Conservation (phyloP, 2,329 filamentous ascomycete genomes). For the Colletotrichum noveboracense region DNA sequence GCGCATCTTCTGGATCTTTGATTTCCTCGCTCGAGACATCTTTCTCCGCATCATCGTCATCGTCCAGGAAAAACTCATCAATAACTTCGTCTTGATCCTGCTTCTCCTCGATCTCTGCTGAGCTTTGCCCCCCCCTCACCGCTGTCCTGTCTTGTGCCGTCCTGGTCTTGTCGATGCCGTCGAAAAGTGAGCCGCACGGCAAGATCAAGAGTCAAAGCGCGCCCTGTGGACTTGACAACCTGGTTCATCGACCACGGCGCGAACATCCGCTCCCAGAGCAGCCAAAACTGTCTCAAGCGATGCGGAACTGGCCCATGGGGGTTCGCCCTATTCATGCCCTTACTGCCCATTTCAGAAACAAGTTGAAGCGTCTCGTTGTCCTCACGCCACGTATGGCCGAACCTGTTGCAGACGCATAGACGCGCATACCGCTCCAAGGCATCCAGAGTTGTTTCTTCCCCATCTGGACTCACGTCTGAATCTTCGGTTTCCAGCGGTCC, state of each 20-base stretch:
- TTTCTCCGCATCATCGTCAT: not conserved
- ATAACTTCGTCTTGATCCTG: not conserved
- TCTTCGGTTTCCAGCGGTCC: not conserved
- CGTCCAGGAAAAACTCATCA: not conserved
- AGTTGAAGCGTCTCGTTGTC: not conserved
- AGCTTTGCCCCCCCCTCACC: too few species aligned
- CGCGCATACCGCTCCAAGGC: not conserved
- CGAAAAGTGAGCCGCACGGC: not conserved
- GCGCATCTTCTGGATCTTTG: not conserved
- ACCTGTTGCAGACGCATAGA: not conserved
- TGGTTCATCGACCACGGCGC: conserved; percentile 1
- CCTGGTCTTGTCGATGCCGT: accelerated
- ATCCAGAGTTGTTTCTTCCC: not conserved
- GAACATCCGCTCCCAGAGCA: not conserved
- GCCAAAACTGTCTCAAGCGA: not conserved
- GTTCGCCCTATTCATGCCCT: not conserved
- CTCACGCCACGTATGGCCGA: not conserved
- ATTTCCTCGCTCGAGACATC: not conserved
- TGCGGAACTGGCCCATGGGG: not conserved
- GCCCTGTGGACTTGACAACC: not conserved
- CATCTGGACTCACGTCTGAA: not conserved
- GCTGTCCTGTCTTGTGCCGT: not conserved
- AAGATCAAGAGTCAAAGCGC: not conserved
- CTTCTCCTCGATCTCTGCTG: not conserved
- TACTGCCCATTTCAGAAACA: not conserved